Base-by-base conservation (phyloP, 768 basidiomycete species). In the Suillus brevipes region DNA sequence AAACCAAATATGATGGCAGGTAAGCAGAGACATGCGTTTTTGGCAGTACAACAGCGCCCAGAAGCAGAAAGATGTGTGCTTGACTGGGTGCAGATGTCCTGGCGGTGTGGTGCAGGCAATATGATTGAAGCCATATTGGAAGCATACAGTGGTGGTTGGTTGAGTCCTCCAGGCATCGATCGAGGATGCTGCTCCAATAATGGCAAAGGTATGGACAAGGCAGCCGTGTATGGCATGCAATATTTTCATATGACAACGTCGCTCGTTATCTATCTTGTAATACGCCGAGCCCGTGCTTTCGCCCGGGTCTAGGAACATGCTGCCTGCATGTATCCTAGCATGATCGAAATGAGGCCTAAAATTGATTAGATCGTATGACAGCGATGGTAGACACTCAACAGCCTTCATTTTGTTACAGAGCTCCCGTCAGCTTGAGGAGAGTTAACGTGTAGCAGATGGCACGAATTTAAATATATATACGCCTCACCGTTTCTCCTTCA, bases 1-100 rank as follows among this genome's bases (percentile, higher is more conserved):
- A 67, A 38, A 49, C 73, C 64, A 43, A 67, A 73, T 62, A 64
- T 37, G 23, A 40, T n/a, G 18, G 1, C 25, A 42, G 40, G 40
- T 23, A 25, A 38, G 37, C 38, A 9, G 7, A 58, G 57, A 40
- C 7, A 18, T 28, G 23, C 58, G 8, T 20, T 42, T 28, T 28
- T 10, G 25, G 42, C 14, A 59, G 28, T 28, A 34, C 12, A 34
- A 18, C 53, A 36, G 34, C 53, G 53, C 53, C 20, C 50, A 36
- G 53, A 55, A 55, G 53, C 12, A n/a, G 53, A 34, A 23, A 37
- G 8, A 16, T 16, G 16, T 23, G 23, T 58, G 38, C 38, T 58
- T 40, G 38, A 58, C 38, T 25, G 40, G 53, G 40, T 28, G 9
- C 28, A 42, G 40, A 59, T 31, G 58, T 42, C 28, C 25, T 43